Evolutionary conservation across 768 basidiomycete genomes (phyloP).

Genomic region (Suillus variegatus): DNA sequence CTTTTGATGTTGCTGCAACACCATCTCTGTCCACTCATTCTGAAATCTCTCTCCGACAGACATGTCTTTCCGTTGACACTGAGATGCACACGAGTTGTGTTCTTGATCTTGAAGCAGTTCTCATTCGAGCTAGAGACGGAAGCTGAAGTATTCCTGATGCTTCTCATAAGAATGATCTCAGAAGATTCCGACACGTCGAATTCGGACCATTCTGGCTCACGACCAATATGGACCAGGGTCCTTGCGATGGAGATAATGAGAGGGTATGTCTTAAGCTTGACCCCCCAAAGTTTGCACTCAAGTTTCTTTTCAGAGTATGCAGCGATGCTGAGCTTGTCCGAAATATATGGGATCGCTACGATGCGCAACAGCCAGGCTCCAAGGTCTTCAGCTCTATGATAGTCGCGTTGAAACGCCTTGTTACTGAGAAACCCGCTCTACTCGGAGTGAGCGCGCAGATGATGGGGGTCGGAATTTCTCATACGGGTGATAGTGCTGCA

Average conservation of each 20-base stretch:
- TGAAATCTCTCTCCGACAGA: constrained; percentile 81
- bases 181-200: constrained; percentile 45
- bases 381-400: constrained; percentile 79
- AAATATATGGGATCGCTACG: constrained; percentile 78
- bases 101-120: constrained; percentile 91
- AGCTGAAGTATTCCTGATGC: constrained; percentile 81
- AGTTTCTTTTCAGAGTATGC: constrained; percentile 53
- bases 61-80: constrained; percentile 86
- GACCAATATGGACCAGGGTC: constrained; percentile 86
- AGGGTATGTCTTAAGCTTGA: constrained; percentile 48
- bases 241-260: constrained; percentile 92
- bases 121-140: constrained; percentile 78
- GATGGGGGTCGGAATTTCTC: constrained; percentile 70
- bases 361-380: constrained; percentile 57
- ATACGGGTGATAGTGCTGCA: constrained; percentile 24
- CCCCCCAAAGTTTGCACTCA: background rate
- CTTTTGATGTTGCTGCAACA: constrained; percentile 84
- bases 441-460: constrained; percentile 82
- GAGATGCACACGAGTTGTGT: constrained; percentile 91
- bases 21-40: constrained; percentile 87
- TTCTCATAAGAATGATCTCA: constrained; percentile 64
- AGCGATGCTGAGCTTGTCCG: constrained; percentile 79
- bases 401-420: constrained; percentile 79
- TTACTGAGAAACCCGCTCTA: constrained; percentile 85
- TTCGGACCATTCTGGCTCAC: constrained; percentile 31